Base-by-base conservation (phyloP, 176 grass and related monocot genomes). In the Puccinellia tenuiflora region DNA sequence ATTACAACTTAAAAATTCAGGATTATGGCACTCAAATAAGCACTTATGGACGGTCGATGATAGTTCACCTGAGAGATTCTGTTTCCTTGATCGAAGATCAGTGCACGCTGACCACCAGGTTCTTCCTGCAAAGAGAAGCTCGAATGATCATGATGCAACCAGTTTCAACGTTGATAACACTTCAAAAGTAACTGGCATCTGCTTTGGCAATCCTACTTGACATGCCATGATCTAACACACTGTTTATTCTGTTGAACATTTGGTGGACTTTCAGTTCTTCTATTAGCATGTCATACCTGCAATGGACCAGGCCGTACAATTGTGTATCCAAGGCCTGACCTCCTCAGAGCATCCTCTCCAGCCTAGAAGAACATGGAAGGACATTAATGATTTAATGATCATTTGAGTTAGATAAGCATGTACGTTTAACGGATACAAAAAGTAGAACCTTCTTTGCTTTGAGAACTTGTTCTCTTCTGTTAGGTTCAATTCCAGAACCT, bases 31-130 rank as follows among this genome's bases (percentile, higher is more conserved):
- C 45, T 52, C 26, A 73, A 14, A 10, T 8, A 71, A 42, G 16
- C 42, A 37, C 17, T 37, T 26, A 80, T 35, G 38, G 9, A 57
- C n/a, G 10, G 59, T 73, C 63, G 14, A 78, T 40, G 22, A 11
- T 57, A 15, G 80, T 73, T 92, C 79, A 99, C 96, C 91, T 99
- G 93, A 68, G 96, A 93, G 39, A 96, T 96, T 81, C 89, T 91
- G 73, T 93, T 99, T 53, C 96, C 96, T 92, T 99, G 93, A 90
- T 99, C 96, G 81, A 99, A 99, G 25, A 99, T 99, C 77, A 99
- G 59, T 46, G 96, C 96, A 63, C 96, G 93, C 72, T 99, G 96
- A 25, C 96, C 96, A 39, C 96, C 96, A 85, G 96, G 96, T 92
- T 99, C 96, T 94, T 99, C 96, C 96, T 99, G 87, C 14, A 88